Percentiles rank a stretch among this genome's conserved stretches.
These are phyloP conservation scores for Pholiota adiposa DNA, from an alignment of 1,284 basidiomycete genomes.

Conservation along the genomic window DNA sequence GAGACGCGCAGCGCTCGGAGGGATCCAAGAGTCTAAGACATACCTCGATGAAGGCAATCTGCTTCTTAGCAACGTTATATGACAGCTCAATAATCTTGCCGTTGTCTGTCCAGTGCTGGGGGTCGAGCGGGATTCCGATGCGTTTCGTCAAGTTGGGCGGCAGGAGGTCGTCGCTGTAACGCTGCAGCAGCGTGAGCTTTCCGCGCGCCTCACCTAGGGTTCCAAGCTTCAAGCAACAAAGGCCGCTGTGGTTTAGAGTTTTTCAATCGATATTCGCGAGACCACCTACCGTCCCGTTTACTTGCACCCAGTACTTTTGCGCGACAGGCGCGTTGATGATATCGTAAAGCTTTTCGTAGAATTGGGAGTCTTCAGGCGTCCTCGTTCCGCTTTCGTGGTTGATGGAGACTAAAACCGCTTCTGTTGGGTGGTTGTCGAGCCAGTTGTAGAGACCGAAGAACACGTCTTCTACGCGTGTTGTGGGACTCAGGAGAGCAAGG, in stretches of 20 bases:
- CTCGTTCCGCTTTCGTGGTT: constrained; percentile 46
- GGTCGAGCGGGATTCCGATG: constrained; percentile 45
- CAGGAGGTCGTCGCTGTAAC: constrained; percentile 45
- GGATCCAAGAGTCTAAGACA: neutral
- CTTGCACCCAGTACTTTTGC: constrained; percentile 43
- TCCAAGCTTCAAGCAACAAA: constrained; percentile 22
- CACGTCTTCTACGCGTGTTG: constrained; percentile 46
- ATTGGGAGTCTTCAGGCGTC: constrained; percentile 36
- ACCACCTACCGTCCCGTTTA: constrained; percentile 35
- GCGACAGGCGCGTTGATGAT: constrained; percentile 31
- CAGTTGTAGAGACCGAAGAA: constrained; percentile 45
- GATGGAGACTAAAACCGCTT: constrained; percentile 47
- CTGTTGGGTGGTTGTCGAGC: constrained; percentile 47
- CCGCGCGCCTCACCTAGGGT: constrained; percentile 49
- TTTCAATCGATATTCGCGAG: too few relatives aligned
- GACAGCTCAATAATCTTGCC: constrained; percentile 41
- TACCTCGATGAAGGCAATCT: constrained; percentile 47
- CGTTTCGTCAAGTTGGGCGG: constrained; percentile 36
- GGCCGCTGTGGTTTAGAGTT: too few relatives aligned
- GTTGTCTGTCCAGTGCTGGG: constrained; percentile 46
- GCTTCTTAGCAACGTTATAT: constrained; percentile 41
- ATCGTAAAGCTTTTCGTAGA: constrained; percentile 34
- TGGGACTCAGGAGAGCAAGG: constrained; percentile 43
- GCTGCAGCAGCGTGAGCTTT: constrained; percentile 48
- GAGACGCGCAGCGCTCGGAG: too few relatives aligned